Conservation (phyloP, 2,329 filamentous ascomycete species). For the Pyricularia sp. region DNA sequence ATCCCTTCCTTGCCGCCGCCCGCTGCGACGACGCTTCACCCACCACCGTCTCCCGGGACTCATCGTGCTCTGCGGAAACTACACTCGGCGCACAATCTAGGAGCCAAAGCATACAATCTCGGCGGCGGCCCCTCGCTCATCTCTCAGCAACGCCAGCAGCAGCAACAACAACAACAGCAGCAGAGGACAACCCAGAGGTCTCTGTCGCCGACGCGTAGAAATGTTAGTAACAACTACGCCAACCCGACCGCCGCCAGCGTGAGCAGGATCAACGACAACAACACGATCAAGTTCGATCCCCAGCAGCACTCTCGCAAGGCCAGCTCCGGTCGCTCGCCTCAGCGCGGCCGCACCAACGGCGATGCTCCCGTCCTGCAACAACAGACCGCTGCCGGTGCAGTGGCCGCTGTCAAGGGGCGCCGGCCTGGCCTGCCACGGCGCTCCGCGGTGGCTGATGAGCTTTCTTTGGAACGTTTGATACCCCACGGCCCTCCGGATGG, state of each 20-base stretch:
- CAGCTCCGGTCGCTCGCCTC: slow-evolving; percentile 41
- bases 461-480: slow-evolving; percentile 65
- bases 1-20: slow-evolving; percentile 17
- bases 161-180: slow-evolving; percentile 38
- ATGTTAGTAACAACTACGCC: slow-evolving; percentile 4
- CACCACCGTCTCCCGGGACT: slow-evolving; percentile 53
- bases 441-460: slow-evolving; percentile 40
- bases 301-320: slow-evolving; percentile 9
- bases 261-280: slow-evolving; percentile 31
- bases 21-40: slow-evolving; percentile 28
- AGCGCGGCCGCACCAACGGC: slow-evolving; percentile 62
- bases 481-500: slow-evolving; percentile 70
- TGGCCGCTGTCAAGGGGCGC: slow-evolving; percentile 23
- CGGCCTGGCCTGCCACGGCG: slow-evolving; percentile 31
- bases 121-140: slow-evolving; percentile 39
- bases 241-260: slow-evolving; percentile 14
- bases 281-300: slow-evolving; percentile 26
- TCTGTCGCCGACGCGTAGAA: slow-evolving; percentile 4
- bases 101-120: slow-evolving; percentile 39
- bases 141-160: slow-evolving; percentile 37
- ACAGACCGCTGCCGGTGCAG: slow-evolving; percentile 24
- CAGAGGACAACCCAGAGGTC: slow-evolving; percentile 15
- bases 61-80: slow-evolving; percentile 62
- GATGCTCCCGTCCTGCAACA: slow-evolving; percentile 44
- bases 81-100: slow-evolving; percentile 65